Conservation (phyloP, 345 rosid species). For the Populus nigra region DNA sequence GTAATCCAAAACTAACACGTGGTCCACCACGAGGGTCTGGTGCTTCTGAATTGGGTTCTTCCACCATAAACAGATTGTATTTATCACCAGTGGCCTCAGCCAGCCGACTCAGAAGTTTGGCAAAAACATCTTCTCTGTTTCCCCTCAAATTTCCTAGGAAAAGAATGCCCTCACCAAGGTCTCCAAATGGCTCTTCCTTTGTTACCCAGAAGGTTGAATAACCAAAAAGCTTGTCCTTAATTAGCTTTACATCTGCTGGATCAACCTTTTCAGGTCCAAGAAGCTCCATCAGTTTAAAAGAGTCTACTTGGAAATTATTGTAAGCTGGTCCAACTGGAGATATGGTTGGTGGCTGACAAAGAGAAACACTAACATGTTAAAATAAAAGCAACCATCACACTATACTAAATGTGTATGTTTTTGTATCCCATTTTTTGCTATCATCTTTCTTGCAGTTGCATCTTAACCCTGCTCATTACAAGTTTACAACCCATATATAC, state of each 20-base stretch:
- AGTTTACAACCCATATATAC: too few species aligned
- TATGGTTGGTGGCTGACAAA: conserved; percentile 58
- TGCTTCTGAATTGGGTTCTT: conserved; percentile 90
- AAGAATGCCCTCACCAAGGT: conserved; percentile 80
- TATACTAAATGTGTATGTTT: neutral
- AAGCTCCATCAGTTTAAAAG: conserved; percentile 89
- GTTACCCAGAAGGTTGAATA: conserved; percentile 95
- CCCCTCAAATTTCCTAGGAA: conserved; percentile 90
- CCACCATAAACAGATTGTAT: conserved; percentile 90
- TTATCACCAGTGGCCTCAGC: conserved; percentile 62
- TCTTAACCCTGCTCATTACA: too few species aligned
- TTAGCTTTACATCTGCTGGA: conserved; percentile 71
- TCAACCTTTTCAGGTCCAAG: conserved; percentile 96
- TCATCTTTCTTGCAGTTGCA: neutral
- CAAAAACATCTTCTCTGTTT: conserved; percentile 73
- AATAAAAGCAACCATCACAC: conserved; percentile 4
- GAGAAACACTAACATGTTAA: conserved; percentile 11
- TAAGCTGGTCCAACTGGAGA: conserved; percentile 64
- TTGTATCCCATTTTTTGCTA: neutral
- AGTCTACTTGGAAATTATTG: conserved; percentile 79
- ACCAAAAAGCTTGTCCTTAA: conserved; percentile 82
- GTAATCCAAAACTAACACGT: conserved; percentile 88
- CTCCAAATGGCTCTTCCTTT: conserved; percentile 96
- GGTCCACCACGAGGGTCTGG: conserved; percentile 94
- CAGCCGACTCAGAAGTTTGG: conserved; percentile 69